Conservation (phyloP, 2,329 filamentous ascomycete species). For the Verticillium nubilum region DNA sequence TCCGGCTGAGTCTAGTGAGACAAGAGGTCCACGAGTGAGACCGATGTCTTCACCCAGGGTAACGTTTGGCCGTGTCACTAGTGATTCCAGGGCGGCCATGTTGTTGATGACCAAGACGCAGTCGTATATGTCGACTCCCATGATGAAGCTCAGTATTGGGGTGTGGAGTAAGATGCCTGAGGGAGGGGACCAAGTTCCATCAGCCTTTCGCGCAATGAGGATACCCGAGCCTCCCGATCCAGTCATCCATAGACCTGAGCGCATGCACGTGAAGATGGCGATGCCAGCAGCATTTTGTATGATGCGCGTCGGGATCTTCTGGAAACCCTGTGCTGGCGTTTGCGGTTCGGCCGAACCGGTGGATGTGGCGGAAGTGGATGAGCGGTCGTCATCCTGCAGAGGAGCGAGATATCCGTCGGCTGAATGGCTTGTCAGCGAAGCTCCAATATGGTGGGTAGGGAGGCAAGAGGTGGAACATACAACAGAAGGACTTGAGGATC, state of each 20-base stretch:
- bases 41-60: constrained; percentile 79
- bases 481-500: constrained; percentile 87
- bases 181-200: constrained; percentile 87
- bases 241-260: constrained; percentile 85
- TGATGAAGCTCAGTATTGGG: constrained; percentile 79
- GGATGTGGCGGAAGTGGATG: constrained; percentile 13
- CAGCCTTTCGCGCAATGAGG: constrained; percentile 74
- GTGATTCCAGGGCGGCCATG: constrained; percentile 70
- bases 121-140: constrained; percentile 93
- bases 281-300: constrained; percentile 86
- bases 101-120: constrained; percentile 92
- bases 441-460: too few species aligned
- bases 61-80: constrained; percentile 70
- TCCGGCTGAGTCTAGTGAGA: constrained; percentile 45
- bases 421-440: constrained; percentile 17
- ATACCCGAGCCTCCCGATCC: constrained; percentile 88
- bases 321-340: constrained; percentile 49
- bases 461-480: constrained; percentile 47
- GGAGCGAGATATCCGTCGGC: constrained; percentile 52
- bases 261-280: constrained; percentile 93
- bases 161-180: constrained; percentile 90
- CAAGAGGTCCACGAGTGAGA: constrained; percentile 70
- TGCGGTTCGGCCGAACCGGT: constrained; percentile 32
- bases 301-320: constrained; percentile 82
- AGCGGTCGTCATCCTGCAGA: constrained; percentile 27